These are phyloP conservation scores for Orbilia quercus DNA, from an alignment of 2,329 filamentous ascomycete genomes.

Conservation along the genomic window DNA sequence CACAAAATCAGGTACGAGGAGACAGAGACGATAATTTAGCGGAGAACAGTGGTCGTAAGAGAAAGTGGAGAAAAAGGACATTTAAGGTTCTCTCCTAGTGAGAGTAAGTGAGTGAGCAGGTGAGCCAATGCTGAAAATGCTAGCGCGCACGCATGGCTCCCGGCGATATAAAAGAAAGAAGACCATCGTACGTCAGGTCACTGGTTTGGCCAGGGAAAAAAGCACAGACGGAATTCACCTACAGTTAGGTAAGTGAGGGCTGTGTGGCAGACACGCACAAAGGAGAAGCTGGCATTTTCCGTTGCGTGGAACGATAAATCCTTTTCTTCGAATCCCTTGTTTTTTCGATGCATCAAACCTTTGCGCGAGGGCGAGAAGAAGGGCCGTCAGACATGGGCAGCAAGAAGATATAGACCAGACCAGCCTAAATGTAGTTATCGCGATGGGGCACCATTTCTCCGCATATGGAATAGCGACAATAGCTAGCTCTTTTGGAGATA, in stretches of 20 bases:
- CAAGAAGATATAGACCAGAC: slow-evolving; percentile 3
- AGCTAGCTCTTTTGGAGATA: slow-evolving; percentile 4
- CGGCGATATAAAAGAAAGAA: slow-evolving; percentile 52
- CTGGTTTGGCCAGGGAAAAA: slow-evolving; percentile 7
- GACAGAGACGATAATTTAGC: slow-evolving; percentile 26
- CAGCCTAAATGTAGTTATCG: slow-evolving; percentile 1
- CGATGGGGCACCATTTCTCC: slow-evolving; percentile 23
- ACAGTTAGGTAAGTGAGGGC: background rate
- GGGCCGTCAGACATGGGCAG: slow-evolving; percentile 3
- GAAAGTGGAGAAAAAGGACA: slow-evolving; percentile 39
- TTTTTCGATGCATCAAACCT: background rate
- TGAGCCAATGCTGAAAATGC: slow-evolving; percentile 4
- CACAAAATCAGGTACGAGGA: slow-evolving; percentile 1
- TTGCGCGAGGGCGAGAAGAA: background rate
- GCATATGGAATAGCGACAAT: slow-evolving; percentile 33
- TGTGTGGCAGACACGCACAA: no score
- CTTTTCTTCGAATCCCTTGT: background rate
- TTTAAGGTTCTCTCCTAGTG: slow-evolving; percentile 33
- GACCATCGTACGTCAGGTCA: slow-evolving; percentile 23
- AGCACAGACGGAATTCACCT: slow-evolving; percentile 22
- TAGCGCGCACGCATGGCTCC: slow-evolving; percentile 13
- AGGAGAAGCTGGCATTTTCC: no score
- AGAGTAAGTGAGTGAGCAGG: background rate
- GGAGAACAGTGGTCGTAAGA: slow-evolving; percentile 24
- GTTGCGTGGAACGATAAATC: no score